phyloP scores from a whole-genome alignment of 2,329 filamentous ascomycete species.

The Dryadomyces sulphureus region DNA sequence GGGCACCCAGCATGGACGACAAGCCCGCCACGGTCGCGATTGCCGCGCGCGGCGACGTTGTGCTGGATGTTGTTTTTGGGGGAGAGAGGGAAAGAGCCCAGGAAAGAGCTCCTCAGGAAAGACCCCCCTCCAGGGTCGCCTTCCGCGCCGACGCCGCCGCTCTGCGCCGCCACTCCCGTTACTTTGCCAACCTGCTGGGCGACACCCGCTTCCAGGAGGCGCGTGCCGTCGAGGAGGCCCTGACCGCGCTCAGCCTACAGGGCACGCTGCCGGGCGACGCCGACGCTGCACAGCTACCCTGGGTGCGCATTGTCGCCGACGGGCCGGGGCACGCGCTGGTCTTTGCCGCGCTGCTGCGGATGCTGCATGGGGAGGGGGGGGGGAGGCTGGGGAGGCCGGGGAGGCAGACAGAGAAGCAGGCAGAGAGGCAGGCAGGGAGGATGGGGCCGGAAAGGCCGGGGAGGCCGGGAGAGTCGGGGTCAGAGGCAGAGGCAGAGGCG shows the following conservation, averaged over 20 bases:
- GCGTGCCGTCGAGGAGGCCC: slow-evolving; percentile 32
- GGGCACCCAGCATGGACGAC: no score
- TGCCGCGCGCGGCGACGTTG: slow-evolving; percentile 42
- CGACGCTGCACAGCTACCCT: slow-evolving; percentile 38
- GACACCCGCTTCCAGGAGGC: slow-evolving; percentile 50
- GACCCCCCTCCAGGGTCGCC: no score
- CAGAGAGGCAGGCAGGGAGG: no score
- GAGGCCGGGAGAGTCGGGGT: no score
- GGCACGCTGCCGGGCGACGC: slow-evolving; percentile 34
- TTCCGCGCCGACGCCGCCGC: slow-evolving; percentile 46
- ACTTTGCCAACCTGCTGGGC: slow-evolving; percentile 53
- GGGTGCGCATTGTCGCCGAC: slow-evolving; percentile 49
- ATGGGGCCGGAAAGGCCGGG: no score
- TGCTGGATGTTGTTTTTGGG: slow-evolving; percentile 53
- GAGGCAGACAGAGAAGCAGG: no score
- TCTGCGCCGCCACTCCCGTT: slow-evolving; percentile 48
- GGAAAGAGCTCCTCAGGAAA: no score
- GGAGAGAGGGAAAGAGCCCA: slow-evolving; percentile 37
- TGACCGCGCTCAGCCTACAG: slow-evolving; percentile 31
- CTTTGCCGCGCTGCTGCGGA: slow-evolving; percentile 52
- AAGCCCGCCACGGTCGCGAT: slow-evolving; percentile 26
- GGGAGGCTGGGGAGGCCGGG: background rate
- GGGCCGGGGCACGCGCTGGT: slow-evolving; percentile 47
- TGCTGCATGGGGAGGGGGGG: slow-evolving; percentile 44
- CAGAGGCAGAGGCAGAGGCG: no score